A percentile compares a stretch with the other conserved stretches of the same genome.
Evolutionary conservation across 148 eudicot genomes (phyloP).

Genomic region (Oxyria digyna): DNA sequence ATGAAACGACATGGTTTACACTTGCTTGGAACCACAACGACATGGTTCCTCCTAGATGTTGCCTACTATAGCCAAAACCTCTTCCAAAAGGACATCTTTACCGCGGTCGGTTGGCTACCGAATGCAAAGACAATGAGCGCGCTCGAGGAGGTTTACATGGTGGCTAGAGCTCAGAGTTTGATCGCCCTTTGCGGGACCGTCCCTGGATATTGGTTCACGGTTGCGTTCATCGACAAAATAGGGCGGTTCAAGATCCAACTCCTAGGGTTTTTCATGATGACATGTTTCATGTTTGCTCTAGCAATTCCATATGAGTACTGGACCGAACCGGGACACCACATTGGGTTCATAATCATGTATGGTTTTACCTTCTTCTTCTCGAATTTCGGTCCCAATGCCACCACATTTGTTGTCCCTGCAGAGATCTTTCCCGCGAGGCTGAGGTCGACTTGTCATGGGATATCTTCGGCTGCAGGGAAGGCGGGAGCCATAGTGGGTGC

Average conservation of each 20-base stretch:
- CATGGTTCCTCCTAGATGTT: slow-evolving; percentile 14
- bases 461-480: slow-evolving; percentile 13
- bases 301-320: neutral
- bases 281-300: neutral
- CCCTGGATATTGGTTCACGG: neutral
- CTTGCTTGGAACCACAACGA: slow-evolving; percentile 7
- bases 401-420: slow-evolving; percentile 12
- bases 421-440: slow-evolving; percentile 14
- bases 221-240: neutral
- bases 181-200: slow-evolving; percentile 8
- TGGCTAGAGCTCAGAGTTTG: slow-evolving; percentile 4
- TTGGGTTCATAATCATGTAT: slow-evolving; percentile 7
- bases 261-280: neutral
- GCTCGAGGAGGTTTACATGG: neutral
- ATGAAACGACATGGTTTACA: slow-evolving; percentile 10
- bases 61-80: slow-evolving; percentile 14
- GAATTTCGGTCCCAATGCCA: slow-evolving; percentile 14
- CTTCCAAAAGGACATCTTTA: slow-evolving; percentile 11
- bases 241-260: slow-evolving; percentile 4
- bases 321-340: neutral
- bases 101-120: neutral
- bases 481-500: slow-evolving; percentile 11
- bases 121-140: slow-evolving; percentile 7
- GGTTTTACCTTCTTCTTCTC: slow-evolving; percentile 8
- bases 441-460: slow-evolving; percentile 12